Evolutionary conservation across 768 basidiomycete genomes (phyloP).

Genomic region (Clathrus columnatus): DNA sequence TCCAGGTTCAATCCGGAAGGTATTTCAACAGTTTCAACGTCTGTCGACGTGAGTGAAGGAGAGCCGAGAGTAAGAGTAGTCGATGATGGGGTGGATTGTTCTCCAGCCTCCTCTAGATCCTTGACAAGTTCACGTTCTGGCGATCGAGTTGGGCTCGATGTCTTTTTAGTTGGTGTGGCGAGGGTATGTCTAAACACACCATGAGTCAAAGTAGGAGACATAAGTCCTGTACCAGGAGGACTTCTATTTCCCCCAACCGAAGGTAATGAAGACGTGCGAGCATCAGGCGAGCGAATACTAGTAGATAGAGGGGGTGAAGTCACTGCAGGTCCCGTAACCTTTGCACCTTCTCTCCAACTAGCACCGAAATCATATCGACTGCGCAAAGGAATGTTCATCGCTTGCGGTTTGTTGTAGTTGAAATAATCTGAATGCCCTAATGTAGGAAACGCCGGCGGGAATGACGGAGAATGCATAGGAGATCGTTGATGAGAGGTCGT

Average conservation of each 20-base stretch:
- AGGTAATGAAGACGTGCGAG: slow-evolving; percentile 15
- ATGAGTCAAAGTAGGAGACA: neutral
- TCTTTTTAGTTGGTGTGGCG: neutral
- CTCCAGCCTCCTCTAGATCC: neutral
- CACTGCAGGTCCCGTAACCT: slow-evolving; percentile 28
- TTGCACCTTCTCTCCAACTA: slow-evolving; percentile 36
- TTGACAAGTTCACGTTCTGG: neutral
- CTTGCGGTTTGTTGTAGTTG: neutral
- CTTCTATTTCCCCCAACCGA: slow-evolving; percentile 29
- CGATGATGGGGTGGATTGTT: too few species aligned
- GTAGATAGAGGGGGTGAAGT: slow-evolving; percentile 2
- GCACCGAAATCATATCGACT: slow-evolving; percentile 50
- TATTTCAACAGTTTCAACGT: too few species aligned
- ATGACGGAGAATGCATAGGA: slow-evolving; percentile 10
- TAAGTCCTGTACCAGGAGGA: neutral
- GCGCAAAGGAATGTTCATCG: slow-evolving; percentile 28
- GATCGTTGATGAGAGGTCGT: neutral
- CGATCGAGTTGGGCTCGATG: neutral
- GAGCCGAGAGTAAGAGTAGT: neutral
- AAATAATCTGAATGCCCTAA: slow-evolving; percentile 15
- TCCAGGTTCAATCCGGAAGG: too few species aligned
- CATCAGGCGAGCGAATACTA: slow-evolving; percentile 13
- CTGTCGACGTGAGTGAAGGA: too few species aligned
- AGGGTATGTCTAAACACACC: neutral
- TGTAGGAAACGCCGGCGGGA: slow-evolving; percentile 13